phyloP scores from a whole-genome alignment of 75 land plant species.

The Sequoiadendron giganteum region DNA sequence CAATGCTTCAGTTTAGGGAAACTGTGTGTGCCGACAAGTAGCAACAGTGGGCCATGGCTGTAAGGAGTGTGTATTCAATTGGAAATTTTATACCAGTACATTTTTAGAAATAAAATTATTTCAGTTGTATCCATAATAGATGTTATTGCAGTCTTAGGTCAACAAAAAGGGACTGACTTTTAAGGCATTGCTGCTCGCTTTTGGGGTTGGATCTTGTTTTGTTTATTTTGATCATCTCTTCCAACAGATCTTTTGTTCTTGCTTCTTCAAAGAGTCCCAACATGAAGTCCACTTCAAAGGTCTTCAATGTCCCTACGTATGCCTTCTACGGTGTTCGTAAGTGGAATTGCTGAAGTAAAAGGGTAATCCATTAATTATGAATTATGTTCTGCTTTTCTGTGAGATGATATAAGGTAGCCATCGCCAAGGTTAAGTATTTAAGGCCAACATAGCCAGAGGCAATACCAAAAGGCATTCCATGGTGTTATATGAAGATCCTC shows the following conservation, averaged over 20 bases:
- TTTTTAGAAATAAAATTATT: background rate
- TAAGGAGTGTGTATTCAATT: background rate
- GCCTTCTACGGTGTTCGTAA: background rate
- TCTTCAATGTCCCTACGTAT: background rate
- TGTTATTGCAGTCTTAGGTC: too few species aligned
- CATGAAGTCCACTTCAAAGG: background rate
- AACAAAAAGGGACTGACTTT: too few species aligned
- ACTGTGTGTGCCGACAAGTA: too few species aligned
- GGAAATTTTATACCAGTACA: background rate
- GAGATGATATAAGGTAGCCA: background rate
- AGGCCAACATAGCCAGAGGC: background rate
- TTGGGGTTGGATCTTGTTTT: too few species aligned
- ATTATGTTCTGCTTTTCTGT: background rate
- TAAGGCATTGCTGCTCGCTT: too few species aligned
- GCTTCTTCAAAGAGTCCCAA: background rate
- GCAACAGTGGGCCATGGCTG: background rate
- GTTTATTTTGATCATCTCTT: background rate
- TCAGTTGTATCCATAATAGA: too few species aligned
- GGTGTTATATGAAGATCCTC: background rate
- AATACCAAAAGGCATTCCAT: background rate
- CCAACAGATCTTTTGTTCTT: background rate
- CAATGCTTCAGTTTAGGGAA: too few species aligned
- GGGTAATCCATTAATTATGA: background rate
- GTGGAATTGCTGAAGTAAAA: background rate
- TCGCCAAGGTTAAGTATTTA: background rate